Evolutionary conservation across 371 early-diverging fungal genomes (phyloP), one percentile per base, ranked within the genome.

Genomic region (Nematocida parisii): DNA sequence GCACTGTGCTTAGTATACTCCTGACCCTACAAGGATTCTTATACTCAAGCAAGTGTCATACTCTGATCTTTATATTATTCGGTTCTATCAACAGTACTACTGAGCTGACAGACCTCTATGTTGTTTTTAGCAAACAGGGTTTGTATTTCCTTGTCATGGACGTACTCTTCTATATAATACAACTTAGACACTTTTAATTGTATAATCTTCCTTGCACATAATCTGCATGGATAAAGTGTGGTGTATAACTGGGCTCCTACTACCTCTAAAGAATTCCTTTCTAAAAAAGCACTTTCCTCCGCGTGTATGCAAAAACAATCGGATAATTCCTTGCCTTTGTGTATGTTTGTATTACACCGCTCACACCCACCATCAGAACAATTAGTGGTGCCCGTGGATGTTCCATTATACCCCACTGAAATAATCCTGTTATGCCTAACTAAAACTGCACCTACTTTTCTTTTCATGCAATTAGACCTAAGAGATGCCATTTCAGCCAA

Each of bases 361-460:
- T 86, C 88, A 85, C 98, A 96, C 0, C 96, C 97, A 7, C 95
- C 94, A 61, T 95, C 92, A 72, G 90, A 92, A 84, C 98, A 97
- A 83, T 97, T 97, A 45, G 85, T 83, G 33, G 95, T 84, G 3
- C 92, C 92, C 50, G 91, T 88, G 6, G 97, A 95, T 9, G 96
- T 96, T 0, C 98, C 98, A 81, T 97, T 97, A 87, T 97, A 96
- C 4, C 98, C 98, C 6, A 95, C 95, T 0, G 94, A 92, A 54
- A 96, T 90, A 9, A 97, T 92, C 39, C 93, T 89, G 24, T 89
- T 89, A 72, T 95, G 91, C 67, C 91, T 92, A 13, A 94, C 93
- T 9, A 97, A 84, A 20, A 97, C 92, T 84, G 94, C 94, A 0
- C 98, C 98, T 7, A 97, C 96, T 33, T 93, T 90, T 42, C 96